These are phyloP conservation scores for Globisporangium emineosum DNA, from an alignment of 352 stramenopile genomes.

Conservation along the genomic window DNA sequence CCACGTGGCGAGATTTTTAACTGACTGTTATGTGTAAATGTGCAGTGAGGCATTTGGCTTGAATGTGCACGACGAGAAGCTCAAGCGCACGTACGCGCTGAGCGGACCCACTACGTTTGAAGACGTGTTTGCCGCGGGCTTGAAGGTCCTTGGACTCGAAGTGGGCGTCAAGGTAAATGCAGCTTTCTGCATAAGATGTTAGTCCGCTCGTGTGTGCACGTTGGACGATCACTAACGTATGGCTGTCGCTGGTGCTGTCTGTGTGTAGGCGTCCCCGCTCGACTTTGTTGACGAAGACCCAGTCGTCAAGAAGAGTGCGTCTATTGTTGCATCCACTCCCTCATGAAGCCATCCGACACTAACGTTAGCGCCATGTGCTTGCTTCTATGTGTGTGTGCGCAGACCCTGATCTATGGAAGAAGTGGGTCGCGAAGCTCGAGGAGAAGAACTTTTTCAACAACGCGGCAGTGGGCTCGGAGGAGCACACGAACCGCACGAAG, in stretches of 20 bases:
- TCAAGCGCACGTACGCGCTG: constrained; percentile 48
- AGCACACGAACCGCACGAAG: constrained; percentile 53
- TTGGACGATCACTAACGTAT: not conserved
- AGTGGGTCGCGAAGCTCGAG: constrained; percentile 84
- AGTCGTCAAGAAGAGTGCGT: constrained; percentile 69
- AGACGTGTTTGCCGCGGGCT: constrained; percentile 68
- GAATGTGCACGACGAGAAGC: constrained; percentile 50
- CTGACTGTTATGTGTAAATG: no score
- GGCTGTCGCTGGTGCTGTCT: not conserved
- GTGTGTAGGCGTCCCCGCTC: constrained; percentile 13
- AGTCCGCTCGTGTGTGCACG: not conserved
- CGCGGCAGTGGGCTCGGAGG: constrained; percentile 46
- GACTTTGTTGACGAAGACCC: constrained; percentile 54
- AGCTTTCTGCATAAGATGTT: not conserved
- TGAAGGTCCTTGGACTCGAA: constrained; percentile 58
- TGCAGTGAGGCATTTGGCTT: constrained; percentile 71
- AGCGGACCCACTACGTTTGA: constrained; percentile 44
- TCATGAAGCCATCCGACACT: not conserved
- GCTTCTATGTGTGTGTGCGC: not conserved
- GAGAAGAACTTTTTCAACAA: constrained; percentile 85
- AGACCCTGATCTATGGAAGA: constrained; percentile 86
- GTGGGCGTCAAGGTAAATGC: constrained; percentile 22
- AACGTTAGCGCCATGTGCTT: not conserved
- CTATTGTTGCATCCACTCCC: not conserved
- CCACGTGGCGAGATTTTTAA: no score